Evolutionary conservation across 2,329 filamentous ascomycete genomes (phyloP).

Genomic region (Fulvia fulva): DNA sequence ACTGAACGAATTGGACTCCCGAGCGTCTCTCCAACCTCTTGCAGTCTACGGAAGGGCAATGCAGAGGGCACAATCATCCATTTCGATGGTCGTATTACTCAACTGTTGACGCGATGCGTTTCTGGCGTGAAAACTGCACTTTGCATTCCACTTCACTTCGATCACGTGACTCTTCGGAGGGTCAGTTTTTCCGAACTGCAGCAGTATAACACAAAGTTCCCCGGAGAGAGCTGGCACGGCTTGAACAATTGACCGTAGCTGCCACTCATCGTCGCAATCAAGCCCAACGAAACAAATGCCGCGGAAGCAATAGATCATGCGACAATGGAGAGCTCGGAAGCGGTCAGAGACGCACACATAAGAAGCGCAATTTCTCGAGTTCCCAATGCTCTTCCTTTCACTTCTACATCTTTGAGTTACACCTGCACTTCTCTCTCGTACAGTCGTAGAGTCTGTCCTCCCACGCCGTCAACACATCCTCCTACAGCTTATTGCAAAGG

Average conservation of each 20-base stretch:
- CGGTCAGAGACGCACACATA: conserved; percentile 14
- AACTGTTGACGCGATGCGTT: background rate
- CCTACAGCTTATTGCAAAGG: background rate
- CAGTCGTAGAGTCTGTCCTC: background rate
- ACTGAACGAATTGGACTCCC: too few species aligned
- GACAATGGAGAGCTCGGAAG: conserved; percentile 18
- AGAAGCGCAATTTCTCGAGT: conserved; percentile 12
- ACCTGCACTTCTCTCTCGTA: background rate
- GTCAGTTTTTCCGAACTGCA: background rate
- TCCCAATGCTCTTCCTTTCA: conserved; percentile 9
- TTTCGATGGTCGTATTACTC: too few species aligned
- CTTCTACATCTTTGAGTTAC: conserved; percentile 6
- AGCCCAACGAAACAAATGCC: conserved; percentile 17
- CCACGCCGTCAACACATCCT: background rate
- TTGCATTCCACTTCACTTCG: background rate
- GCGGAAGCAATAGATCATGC: conserved; percentile 13
- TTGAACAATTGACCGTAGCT: conserved; percentile 19
- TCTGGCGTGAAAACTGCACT: background rate
- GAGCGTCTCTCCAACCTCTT: too few species aligned
- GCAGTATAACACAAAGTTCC: too few species aligned
- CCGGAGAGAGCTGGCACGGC: background rate
- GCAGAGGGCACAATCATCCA: too few species aligned
- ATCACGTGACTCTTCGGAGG: background rate
- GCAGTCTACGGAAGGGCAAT: too few species aligned
- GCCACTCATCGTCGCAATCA: conserved; percentile 20